Evolutionary conservation across 345 rosid species (phyloP), one percentile per base, ranked within the genome.

Genomic region (Cardiospermum halicacabum): DNA sequence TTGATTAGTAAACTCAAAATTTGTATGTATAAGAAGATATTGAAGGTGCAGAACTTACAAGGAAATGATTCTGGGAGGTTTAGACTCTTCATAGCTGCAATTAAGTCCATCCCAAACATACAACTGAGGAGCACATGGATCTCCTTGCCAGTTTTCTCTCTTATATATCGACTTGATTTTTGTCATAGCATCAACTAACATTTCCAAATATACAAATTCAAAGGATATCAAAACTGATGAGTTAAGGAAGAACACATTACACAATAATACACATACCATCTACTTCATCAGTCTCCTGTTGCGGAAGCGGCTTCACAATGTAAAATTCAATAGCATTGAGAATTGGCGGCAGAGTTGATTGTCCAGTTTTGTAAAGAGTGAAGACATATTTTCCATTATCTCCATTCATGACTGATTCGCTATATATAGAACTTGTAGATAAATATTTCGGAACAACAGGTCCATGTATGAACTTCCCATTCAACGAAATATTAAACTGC

Each of bases 321-420:
- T 53, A 78, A 60, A 47, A 58, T 45, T 78, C 81, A 0, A 74
- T 51, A 21, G 76, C 81, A 58, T 81, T 86, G 26, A 86, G 66
- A 26, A 78, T 53, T 6, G 89, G 92, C 0, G 87, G 89, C 53
- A 86, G 85, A 2, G 84, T 72, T 1, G 85, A 84, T n/a, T 11
- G 42, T 4, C 39, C 18, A 0, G 77, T 66, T 50, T 64, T 72
- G 2, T 45, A 7, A 34, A 82, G 58, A 55, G 76, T 19, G 19
- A 81, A 50, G 34, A 64, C 31, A 36, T 73, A 79, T 39, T 56
- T 12, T 31, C 51, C 51, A 5, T 47, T 19, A 5, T 48, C 60
- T 39, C 81, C 82, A 18, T 60, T 66, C 65, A 51, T 50, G 9
- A 73, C 73, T 8, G 7, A 13, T 36, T 40, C 0, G 7, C 74